Evolutionary conservation across 768 basidiomycete genomes (phyloP).

Genomic region (Antrodiella citrinella): DNA sequence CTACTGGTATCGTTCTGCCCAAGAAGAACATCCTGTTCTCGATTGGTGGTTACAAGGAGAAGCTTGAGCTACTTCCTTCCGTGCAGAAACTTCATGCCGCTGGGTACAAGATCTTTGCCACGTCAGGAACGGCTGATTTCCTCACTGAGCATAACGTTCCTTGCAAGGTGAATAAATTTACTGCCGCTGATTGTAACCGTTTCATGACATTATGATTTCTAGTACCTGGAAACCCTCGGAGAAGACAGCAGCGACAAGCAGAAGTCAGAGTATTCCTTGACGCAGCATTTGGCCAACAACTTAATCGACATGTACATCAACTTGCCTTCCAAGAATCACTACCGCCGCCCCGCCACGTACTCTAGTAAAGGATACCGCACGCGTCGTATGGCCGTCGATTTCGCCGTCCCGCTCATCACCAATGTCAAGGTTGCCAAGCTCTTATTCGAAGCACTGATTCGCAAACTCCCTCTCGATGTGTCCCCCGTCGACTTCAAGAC

Average conservation of each 20-base stretch:
- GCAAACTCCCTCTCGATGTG: constrained; percentile 86
- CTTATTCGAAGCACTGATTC: constrained; percentile 85
- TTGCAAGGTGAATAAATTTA: constrained; percentile 61
- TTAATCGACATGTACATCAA: constrained; percentile 99
- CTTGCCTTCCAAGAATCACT: constrained; percentile 95
- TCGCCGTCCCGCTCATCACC: constrained; percentile 93
- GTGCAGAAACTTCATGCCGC: constrained; percentile 91
- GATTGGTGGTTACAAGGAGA: constrained; percentile 95
- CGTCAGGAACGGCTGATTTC: constrained; percentile 96
- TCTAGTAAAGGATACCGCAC: constrained; percentile 95
- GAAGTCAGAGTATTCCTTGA: constrained; percentile 96
- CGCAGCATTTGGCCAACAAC: constrained; percentile 93
- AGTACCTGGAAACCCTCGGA: constrained; percentile 87
- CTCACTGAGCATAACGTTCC: constrained; percentile 93
- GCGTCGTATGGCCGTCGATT: constrained; percentile 98
- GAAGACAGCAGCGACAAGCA: constrained; percentile 69
- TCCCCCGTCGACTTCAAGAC: constrained; percentile 90
- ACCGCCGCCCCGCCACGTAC: constrained; percentile 94
- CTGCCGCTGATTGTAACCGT: neutral
- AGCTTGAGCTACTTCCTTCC: constrained; percentile 89
- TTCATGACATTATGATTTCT: neutral
- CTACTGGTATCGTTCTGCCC: constrained; percentile 89
- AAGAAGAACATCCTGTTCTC: constrained; percentile 98
- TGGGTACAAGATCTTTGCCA: constrained; percentile 95
- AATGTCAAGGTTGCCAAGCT: constrained; percentile 99